Evolutionary conservation across 495 filamentous ascomycete genomes (phyloP), one percentile per base, ranked within the genome.

Genomic region (Xylaria curta): DNA sequence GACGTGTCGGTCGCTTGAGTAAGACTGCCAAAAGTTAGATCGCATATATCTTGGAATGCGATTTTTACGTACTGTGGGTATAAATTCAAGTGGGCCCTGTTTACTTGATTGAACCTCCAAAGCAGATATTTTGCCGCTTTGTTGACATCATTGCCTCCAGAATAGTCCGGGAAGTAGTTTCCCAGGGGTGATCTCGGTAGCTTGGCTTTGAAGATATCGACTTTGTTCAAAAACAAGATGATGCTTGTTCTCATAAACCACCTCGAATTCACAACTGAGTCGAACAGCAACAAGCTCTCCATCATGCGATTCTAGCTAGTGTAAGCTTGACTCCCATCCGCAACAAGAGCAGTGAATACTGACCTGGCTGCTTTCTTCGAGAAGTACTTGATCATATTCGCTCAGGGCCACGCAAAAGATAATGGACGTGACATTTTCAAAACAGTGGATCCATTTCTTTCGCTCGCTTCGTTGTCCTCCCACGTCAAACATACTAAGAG

Each of bases 391-490:
- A 78, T 99, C 96, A 80, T 99, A 99, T 81, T 99, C 96, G 86
- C 97, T 98, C 74, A 99, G 84, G 24, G 96, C 97, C 56, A 99
- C 96, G 76, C 96, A 98, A 84, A 99, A 99, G 76, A 99, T 98
- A 81, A 99, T 99, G n/a, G 96, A 99, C 12, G 96, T 99, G 74
- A 99, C 96, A 74, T 98, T 97, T 80, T 99, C 96, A 80, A 99
- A 99, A 85, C 96, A 99, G 83, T 99, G 96, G 76, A 99, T 99
- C 96, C 96, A 99, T 83, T 99, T 99, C 84, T 99, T 99, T 66
- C 96, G 89, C 80, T 99, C 96, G 80, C 94, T 97, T 75, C 96
- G 86, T 83, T 99, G 96, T 42, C 96, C 96, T 70, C 96, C 96
- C 26, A 99, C 96, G 80, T 99, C 96, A 79, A 99, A 99, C 96